These are phyloP conservation scores for Colletotrichum godetiae DNA, from an alignment of 2,329 filamentous ascomycete species.

Conservation along the genomic window DNA sequence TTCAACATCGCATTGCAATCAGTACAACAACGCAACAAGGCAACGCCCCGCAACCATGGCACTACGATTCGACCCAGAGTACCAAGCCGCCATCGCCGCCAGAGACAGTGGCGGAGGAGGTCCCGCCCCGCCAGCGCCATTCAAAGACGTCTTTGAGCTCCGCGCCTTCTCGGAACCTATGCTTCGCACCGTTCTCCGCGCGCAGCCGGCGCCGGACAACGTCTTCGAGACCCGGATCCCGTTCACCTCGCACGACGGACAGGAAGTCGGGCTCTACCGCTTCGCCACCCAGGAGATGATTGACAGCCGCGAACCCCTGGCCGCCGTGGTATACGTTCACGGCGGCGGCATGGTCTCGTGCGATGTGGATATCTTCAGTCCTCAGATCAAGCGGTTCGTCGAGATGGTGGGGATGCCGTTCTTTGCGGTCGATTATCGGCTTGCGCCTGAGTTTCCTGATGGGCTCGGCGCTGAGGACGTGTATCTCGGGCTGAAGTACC, in stretches of 20 bases:
- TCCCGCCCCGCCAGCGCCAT: neutral
- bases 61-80: constrained; percentile 30
- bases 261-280: constrained; percentile 9
- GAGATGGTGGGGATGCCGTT: constrained; percentile 45
- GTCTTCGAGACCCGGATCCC: constrained; percentile 18
- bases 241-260: constrained; percentile 19
- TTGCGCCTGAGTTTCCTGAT: constrained; percentile 54
- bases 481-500: constrained; percentile 44
- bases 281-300: constrained; percentile 19
- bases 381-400: constrained; percentile 42
- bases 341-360: constrained; percentile 54
- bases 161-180: constrained; percentile 11
- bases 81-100: constrained; percentile 14
- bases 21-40: neutral
- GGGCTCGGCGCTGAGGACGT: constrained; percentile 50
- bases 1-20: neutral
- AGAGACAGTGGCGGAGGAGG: neutral
- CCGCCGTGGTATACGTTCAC: constrained; percentile 51
- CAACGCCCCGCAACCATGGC: neutral
- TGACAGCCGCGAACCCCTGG: constrained; percentile 21
- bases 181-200: constrained; percentile 2
- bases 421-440: constrained; percentile 53
- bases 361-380: constrained; percentile 41
- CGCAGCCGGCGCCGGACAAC: constrained; percentile 14
- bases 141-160: constrained; percentile 16